phyloP scores from a whole-genome alignment of 805 yeast genomes.

The Ogataea haglerorum region DNA sequence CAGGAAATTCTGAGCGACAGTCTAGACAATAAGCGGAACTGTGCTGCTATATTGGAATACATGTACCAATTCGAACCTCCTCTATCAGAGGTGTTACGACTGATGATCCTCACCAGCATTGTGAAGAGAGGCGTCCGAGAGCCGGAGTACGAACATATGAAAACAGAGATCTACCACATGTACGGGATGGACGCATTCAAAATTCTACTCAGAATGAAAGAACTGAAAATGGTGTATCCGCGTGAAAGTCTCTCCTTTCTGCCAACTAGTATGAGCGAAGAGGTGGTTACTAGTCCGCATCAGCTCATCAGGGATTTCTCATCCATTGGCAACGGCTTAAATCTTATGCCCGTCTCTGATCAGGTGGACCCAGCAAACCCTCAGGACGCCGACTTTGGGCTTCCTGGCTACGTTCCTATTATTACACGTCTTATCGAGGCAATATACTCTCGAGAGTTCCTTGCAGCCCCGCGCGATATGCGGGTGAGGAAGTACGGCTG shows the following conservation, averaged over 20 bases:
- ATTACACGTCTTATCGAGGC: conserved; percentile 65
- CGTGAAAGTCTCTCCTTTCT: conserved; percentile 26
- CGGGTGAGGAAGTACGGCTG: conserved; percentile 38
- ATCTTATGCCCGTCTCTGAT: conserved; percentile 42
- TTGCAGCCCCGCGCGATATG: conserved; percentile 34
- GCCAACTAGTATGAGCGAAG: conserved; percentile 13
- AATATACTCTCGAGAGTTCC: conserved; percentile 54
- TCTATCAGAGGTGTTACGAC: conserved; percentile 44
- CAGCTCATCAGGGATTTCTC: conserved; percentile 36
- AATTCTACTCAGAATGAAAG: conserved; percentile 46
- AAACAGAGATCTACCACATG: conserved; percentile 53
- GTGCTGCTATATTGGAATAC: conserved; percentile 44
- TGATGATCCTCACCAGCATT: conserved; percentile 56
- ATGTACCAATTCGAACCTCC: conserved; percentile 43
- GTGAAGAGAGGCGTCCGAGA: conserved; percentile 67
- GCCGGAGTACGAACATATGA: conserved; percentile 54
- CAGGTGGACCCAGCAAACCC: conserved; percentile 39
- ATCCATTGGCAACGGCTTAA: conserved; percentile 38
- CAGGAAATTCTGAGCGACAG: conserved; percentile 64
- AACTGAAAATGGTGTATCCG: conserved; percentile 45
- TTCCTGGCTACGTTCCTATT: conserved; percentile 82
- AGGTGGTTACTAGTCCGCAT: conserved; percentile 8
- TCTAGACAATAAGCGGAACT: conserved; percentile 38
- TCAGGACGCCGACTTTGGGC: conserved; percentile 53
- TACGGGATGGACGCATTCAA: conserved; percentile 59